Percentiles rank a stretch among this genome's conserved stretches.
These are phyloP conservation scores for Leptographium procerum DNA, from an alignment of 2,329 filamentous ascomycete genomes.

Conservation along the genomic window DNA sequence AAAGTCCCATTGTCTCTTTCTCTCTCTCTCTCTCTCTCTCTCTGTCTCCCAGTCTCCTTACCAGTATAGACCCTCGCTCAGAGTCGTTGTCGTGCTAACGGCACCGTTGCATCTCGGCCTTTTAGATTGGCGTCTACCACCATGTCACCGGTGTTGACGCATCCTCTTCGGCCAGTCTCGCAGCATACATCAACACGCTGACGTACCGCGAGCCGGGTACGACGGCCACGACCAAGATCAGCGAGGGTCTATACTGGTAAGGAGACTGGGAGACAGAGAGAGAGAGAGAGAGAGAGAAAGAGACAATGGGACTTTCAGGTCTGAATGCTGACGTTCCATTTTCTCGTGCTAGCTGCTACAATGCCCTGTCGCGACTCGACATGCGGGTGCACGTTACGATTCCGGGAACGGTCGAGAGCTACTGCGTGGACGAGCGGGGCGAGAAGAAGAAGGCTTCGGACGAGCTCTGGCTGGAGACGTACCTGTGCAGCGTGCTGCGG, in stretches of 20 bases:
- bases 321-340: background rate
- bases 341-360: conserved; percentile 61
- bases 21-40: background rate
- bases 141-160: conserved; percentile 97
- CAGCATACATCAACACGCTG: conserved; percentile 95
- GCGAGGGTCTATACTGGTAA: conserved; percentile 89
- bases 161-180: conserved; percentile 90
- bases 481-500: conserved; percentile 84
- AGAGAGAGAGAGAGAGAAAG: background rate
- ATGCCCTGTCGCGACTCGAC: conserved; percentile 94
- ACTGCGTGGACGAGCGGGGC: conserved; percentile 92
- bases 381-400: conserved; percentile 99
- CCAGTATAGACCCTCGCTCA: conserved; percentile 92
- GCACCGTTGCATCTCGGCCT: background rate
- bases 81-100: no score
- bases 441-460: conserved; percentile 91
- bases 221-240: conserved; percentile 67
- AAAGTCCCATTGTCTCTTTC: no score
- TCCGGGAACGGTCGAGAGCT: conserved; percentile 90
- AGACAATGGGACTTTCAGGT: no score
- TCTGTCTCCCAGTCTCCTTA: conserved; percentile 26
- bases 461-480: conserved; percentile 93
- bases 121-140: conserved; percentile 82
- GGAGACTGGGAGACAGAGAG: conserved; percentile 11
- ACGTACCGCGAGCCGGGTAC: conserved; percentile 82